phyloP scores from a whole-genome alignment of 495 filamentous ascomycete species.

The Cercophora newfieldiana region DNA sequence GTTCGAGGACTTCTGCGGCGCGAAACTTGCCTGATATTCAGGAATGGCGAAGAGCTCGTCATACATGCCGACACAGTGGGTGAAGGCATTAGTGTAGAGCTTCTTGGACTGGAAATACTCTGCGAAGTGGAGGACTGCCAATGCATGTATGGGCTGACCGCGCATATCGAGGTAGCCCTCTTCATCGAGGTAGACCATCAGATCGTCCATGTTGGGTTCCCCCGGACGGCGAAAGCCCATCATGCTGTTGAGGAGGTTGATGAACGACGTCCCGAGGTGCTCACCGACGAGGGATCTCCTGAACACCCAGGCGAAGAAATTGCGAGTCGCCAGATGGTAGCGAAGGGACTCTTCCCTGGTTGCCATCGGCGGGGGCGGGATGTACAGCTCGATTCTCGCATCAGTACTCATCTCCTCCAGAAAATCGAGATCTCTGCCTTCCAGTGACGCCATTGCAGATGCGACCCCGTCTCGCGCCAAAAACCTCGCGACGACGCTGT shows the following conservation, averaged over 20 bases:
- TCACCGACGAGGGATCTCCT: slow-evolving; percentile 60
- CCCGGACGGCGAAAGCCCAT: slow-evolving; percentile 49
- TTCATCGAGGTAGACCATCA: slow-evolving; percentile 57
- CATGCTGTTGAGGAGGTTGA: slow-evolving; percentile 60
- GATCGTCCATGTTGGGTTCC: slow-evolving; percentile 51
- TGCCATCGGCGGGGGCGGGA: slow-evolving; percentile 55
- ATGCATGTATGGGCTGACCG: slow-evolving; percentile 58
- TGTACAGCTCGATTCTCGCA: slow-evolving; percentile 57
- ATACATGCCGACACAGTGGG: slow-evolving; percentile 68
- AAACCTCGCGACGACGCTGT: slow-evolving; percentile 54
- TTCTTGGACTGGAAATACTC: slow-evolving; percentile 56
- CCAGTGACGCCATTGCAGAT: slow-evolving; percentile 16
- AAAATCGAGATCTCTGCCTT: slow-evolving; percentile 19
- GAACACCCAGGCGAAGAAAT: slow-evolving; percentile 67
- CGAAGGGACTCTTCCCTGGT: slow-evolving; percentile 51
- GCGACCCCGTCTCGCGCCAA: slow-evolving; percentile 33
- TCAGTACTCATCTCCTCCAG: slow-evolving; percentile 22
- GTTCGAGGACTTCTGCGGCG: background rate
- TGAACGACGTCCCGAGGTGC: slow-evolving; percentile 56
- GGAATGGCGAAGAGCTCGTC: slow-evolving; percentile 48
- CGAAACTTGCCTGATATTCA: slow-evolving; percentile 56
- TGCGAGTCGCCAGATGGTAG: slow-evolving; percentile 65
- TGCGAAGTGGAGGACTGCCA: slow-evolving; percentile 61
- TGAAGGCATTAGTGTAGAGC: slow-evolving; percentile 64
- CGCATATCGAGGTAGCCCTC: slow-evolving; percentile 63